Conservation (phyloP, 2,329 filamentous ascomycete genomes). For the Mollisiaceae sp. region DNA sequence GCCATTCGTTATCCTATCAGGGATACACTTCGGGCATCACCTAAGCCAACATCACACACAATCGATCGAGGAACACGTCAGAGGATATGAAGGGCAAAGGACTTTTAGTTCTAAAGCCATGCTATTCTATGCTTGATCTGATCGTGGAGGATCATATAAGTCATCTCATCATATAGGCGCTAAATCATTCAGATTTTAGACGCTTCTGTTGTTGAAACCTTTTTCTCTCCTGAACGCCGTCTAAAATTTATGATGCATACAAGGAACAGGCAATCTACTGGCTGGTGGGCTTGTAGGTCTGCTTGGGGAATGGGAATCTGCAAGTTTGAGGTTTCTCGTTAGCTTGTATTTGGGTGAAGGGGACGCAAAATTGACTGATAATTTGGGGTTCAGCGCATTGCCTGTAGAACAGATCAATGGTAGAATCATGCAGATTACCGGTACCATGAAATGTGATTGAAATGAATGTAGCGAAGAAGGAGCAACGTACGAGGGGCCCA, state of each 20-base stretch:
- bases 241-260: conserved; percentile 43
- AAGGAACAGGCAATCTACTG: conserved; percentile 41
- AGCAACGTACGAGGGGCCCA: conserved; percentile 89
- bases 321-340: conserved; percentile 32
- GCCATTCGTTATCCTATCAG: not conserved
- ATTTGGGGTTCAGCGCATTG: conserved; percentile 7
- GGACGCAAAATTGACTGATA: conserved; percentile 11
- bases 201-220: conserved; percentile 59
- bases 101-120: conserved; percentile 33
- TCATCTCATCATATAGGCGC: conserved; percentile 38
- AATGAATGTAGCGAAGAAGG: conserved; percentile 17
- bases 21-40: not conserved
- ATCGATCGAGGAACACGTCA: not conserved
- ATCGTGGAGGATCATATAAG: conserved; percentile 45
- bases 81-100: conserved; percentile 17
- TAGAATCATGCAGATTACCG: not conserved
- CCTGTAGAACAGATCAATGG: conserved; percentile 19
- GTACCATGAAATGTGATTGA: not conserved
- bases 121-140: conserved; percentile 43
- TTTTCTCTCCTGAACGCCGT: conserved; percentile 52
- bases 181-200: conserved; percentile 39
- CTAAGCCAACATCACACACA: conserved; percentile 8
- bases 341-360: conserved; percentile 21
- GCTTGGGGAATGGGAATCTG: conserved; percentile 84
- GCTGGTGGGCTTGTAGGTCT: conserved; percentile 65